Evolutionary conservation across 768 basidiomycete species (phyloP), one percentile per base, ranked within the genome.

Genomic region (Russula vinacea): DNA sequence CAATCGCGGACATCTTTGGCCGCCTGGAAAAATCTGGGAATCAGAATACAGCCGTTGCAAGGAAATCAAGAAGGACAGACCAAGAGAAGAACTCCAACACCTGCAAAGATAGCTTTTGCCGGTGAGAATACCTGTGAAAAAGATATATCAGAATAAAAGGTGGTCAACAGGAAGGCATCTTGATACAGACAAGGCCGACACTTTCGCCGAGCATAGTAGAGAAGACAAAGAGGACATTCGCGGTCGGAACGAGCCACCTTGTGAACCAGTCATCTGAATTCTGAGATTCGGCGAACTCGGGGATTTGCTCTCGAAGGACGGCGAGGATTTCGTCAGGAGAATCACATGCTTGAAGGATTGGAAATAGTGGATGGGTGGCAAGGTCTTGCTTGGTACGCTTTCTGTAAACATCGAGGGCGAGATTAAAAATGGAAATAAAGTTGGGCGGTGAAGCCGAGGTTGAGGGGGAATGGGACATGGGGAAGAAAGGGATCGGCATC

Each of bases 331-430:
- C 44, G 39, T 55, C 44, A 11, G 54, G 5, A 13, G 53, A 55
- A 17, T n/a, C 11, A 29, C 60, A 62, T 11, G 22, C 3, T 37
- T 62, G 33, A 19, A 62, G 33, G 8, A 7, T 22, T 1, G 42
- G 3, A 11, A 44, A n/a, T 16, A 55, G 10, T 1, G 42, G 42
- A 49, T 55, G 53, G 33, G 22, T 10, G 5, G 8, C 3, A 5
- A 61, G 35, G 33, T 61, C 60, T 35, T 44, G 32, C 2, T 24
- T 45, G 5, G 53, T 55, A 2, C 42, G 29, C 42, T 22, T 24
- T 32, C n/a, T 39, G 44, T 55, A 62, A 16, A n/a, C 44, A 7
- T 62, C 35, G 37, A 54, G 35, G 5, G 60, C 60, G 2, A 17
- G 8, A 37, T 29, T 26, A 40, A 55, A 62, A 3, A 50, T 35